Conservation (phyloP, 2,329 filamentous ascomycete genomes). For the Fusarium sp. region DNA sequence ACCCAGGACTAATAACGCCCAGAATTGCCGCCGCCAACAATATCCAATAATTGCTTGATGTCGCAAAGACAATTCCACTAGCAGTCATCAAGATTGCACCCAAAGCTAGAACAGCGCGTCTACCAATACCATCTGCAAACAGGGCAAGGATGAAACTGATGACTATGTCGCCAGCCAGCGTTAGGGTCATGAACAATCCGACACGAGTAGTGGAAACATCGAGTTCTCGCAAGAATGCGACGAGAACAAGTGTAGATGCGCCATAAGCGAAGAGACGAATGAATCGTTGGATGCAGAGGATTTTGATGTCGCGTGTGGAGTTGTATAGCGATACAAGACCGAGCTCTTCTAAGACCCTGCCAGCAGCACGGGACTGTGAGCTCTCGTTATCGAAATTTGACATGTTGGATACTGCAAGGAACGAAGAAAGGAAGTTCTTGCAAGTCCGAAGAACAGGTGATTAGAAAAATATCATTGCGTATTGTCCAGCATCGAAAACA, state of each 20-base stretch:
- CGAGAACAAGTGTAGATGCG: conserved; percentile 67
- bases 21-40: conserved; percentile 68
- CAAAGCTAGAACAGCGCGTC: conserved; percentile 63
- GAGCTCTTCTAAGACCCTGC: conserved; percentile 38
- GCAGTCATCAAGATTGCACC: conserved; percentile 67
- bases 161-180: conserved; percentile 68
- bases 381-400: neutral
- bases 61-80: conserved; percentile 68
- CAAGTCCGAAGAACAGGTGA: fast-evolving
- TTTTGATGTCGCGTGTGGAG: conserved; percentile 52
- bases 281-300: conserved; percentile 70
- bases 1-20: conserved; percentile 71
- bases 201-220: conserved; percentile 63
- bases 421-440: fast-evolving
- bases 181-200: conserved; percentile 75
- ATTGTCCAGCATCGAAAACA: too few relatives aligned
- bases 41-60: conserved; percentile 66
- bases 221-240: conserved; percentile 65
- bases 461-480: neutral
- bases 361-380: neutral
- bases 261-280: conserved; percentile 74
- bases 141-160: conserved; percentile 70
- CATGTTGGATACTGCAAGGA: neutral
- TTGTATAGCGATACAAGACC: conserved; percentile 46
- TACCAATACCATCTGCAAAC: conserved; percentile 68